phyloP scores from a whole-genome alignment of 345 rosid genomes.

The Fremontodendron californicum region DNA sequence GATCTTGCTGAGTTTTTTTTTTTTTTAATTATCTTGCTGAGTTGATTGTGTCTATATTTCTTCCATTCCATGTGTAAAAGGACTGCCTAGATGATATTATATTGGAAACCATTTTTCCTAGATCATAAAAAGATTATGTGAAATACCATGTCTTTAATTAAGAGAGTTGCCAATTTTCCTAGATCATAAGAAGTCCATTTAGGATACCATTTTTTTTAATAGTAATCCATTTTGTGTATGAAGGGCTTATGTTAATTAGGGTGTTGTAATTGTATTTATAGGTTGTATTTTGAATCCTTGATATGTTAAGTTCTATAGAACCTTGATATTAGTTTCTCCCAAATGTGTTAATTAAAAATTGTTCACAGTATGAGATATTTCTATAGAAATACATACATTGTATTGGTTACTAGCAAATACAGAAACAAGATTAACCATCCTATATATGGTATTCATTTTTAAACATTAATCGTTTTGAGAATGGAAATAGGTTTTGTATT shows the following conservation, averaged over 20 bases:
- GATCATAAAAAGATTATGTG: no score
- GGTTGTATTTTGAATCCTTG: background rate
- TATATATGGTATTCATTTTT: background rate
- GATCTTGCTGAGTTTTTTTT: no score
- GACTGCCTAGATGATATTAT: background rate
- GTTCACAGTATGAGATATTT: background rate
- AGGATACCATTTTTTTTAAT: background rate
- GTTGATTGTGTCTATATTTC: background rate
- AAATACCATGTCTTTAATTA: background rate
- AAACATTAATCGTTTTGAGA: background rate
- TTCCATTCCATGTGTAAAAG: background rate
- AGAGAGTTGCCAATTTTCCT: background rate
- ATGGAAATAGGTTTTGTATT: background rate
- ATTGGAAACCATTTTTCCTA: no score
- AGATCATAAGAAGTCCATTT: background rate
- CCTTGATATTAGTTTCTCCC: background rate
- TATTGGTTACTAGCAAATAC: background rate
- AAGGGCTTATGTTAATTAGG: background rate
- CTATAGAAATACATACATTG: background rate
- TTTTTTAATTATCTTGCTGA: no score
- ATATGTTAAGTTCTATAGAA: background rate
- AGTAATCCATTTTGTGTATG: background rate
- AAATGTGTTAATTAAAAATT: background rate
- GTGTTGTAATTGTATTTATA: background rate
- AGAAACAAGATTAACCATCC: background rate